Conservation (phyloP, 2,329 filamentous ascomycete genomes). For the Venturia oleaginea region DNA sequence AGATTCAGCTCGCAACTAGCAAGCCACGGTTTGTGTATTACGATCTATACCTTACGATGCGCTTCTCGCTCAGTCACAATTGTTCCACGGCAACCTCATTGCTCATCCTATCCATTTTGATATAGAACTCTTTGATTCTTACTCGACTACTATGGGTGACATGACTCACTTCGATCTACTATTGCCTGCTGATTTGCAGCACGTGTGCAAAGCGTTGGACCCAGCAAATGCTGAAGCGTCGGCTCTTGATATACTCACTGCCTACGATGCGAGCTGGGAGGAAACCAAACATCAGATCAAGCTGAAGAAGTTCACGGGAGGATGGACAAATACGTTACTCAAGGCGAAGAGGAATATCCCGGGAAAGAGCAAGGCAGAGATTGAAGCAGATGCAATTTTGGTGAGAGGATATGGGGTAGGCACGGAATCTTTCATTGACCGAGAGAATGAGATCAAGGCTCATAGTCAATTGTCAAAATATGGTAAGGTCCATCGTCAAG, state of each 20-base stretch:
- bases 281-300: background rate
- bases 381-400: constrained; percentile 77
- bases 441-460: constrained; percentile 59
- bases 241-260: background rate
- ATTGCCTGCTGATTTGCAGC: background rate
- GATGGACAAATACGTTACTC: constrained; percentile 37
- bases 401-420: constrained; percentile 89
- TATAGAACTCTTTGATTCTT: background rate
- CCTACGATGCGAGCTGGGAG: background rate
- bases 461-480: background rate
- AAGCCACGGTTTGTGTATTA: background rate
- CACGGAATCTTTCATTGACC: constrained; percentile 90
- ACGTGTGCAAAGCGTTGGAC: background rate
- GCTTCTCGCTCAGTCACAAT: background rate
- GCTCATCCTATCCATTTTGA: background rate
- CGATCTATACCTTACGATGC: background rate
- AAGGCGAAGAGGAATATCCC: constrained; percentile 62
- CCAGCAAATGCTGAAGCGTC: background rate
- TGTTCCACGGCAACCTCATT: no score
- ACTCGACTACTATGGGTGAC: background rate
- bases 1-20: background rate
- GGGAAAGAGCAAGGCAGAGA: constrained; percentile 62
- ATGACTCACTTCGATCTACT: background rate
- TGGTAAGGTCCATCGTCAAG: background rate
- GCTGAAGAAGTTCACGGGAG: background rate